Evolutionary conservation across 208 protist genomes (phyloP), one percentile per base, ranked within the genome.

Genomic region (Acanthamoeba royreba): DNA sequence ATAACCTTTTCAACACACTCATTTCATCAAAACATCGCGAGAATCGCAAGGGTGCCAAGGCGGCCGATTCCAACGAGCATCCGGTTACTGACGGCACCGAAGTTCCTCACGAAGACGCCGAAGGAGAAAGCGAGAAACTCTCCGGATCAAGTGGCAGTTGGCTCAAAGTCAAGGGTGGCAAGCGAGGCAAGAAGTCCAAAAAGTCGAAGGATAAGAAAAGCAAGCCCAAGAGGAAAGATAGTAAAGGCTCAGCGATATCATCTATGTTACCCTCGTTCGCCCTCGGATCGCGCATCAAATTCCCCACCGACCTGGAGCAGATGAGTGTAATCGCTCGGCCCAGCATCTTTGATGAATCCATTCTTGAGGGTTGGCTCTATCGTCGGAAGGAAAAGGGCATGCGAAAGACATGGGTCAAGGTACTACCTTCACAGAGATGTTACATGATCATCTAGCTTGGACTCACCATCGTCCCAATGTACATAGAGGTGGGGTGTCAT

Each of bases 321-420:
- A 31, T 31, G 72, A 43, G 43, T 28, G 22, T 83, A 15, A 25
- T 83, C 42, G 72, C 72, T 28, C 72, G 72, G 38, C 72, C 72
- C 42, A 15, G 43, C 72, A 83, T 83, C 43, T 83, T 53, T 43
- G 72, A 83, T n/a, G 72, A 83, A 22, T 83, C 72, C 7, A 38
- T 83, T 43, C 52, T 83, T 19, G 72, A 83, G 72, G 72, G 72
- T 5, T 83, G 72, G 72, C 72, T 83, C 72, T 83, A 83, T 43
- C 72, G 72, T 43, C 72, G 72, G 25, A 47, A 52, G 22, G 72
- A 53, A n/a, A 83, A 83, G 72, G 72, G 72, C 72, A 47, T 47
- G 42, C 72, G 72, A 38, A 83, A 83, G 72, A 83, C 13, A 38
- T 83, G 72, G 72, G 43, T 53, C n/a, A 83, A 83, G 72, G 69